These are phyloP conservation scores for Russula griseocarnosa DNA, from an alignment of 768 basidiomycete genomes.

Conservation along the genomic window DNA sequence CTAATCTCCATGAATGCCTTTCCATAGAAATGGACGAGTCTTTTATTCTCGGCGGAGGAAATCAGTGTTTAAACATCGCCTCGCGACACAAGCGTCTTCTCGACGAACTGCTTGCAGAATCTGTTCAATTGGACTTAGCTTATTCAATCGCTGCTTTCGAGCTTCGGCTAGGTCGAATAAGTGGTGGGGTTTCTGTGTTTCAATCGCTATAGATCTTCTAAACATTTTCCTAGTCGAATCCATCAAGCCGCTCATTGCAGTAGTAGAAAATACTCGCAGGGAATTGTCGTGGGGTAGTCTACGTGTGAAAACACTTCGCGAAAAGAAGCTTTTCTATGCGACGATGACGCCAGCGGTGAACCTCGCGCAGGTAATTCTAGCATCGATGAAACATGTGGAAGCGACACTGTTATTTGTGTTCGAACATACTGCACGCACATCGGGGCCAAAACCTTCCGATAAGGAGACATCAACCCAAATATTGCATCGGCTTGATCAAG, in stretches of 20 bases:
- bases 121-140: slow-evolving; percentile 39
- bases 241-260: slow-evolving; percentile 43
- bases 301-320: slow-evolving; percentile 23
- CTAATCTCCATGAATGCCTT: slow-evolving; percentile 37
- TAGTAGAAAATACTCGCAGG: slow-evolving; percentile 44
- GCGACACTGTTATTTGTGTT: slow-evolving; percentile 29
- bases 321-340: slow-evolving; percentile 15
- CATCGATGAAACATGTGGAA: slow-evolving; percentile 38
- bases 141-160: slow-evolving; percentile 48
- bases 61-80: slow-evolving; percentile 23
- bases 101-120: slow-evolving; percentile 35
- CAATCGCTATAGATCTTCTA: background rate
- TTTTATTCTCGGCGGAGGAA: slow-evolving; percentile 28
- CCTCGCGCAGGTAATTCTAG: slow-evolving; percentile 38
- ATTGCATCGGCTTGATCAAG: slow-evolving; percentile 15
- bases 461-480: slow-evolving; percentile 10
- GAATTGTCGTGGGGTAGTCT: slow-evolving; percentile 44
- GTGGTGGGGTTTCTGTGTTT: slow-evolving; percentile 34
- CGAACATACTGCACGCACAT: slow-evolving; percentile 33
- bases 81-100: slow-evolving; percentile 28
- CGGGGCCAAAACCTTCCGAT: slow-evolving; percentile 14
- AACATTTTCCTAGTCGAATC: slow-evolving; percentile 36
- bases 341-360: slow-evolving; percentile 35
- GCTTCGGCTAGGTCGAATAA: slow-evolving; percentile 43
- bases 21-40: slow-evolving; percentile 33